Evolutionary conservation across 1,284 basidiomycete species (phyloP).

Genomic region (Macrocybe sp.): DNA sequence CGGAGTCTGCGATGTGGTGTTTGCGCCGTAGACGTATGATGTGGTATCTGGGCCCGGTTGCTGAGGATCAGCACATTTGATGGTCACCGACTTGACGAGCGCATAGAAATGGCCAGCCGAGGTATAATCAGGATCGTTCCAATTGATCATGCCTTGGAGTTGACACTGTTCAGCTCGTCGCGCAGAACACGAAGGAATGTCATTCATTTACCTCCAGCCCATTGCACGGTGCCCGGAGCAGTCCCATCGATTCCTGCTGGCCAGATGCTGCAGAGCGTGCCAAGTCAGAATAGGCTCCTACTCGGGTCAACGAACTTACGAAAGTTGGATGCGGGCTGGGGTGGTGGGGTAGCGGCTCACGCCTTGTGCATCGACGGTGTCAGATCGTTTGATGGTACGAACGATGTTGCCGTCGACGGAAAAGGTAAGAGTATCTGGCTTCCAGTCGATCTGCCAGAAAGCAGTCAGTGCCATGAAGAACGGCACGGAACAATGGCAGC

Average conservation of each 20-base stretch:
- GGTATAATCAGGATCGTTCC: slow-evolving; percentile 68
- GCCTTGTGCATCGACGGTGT: slow-evolving; percentile 46
- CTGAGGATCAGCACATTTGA: slow-evolving; percentile 53
- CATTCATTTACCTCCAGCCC: slow-evolving; percentile 52
- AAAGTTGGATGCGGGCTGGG: slow-evolving; percentile 74
- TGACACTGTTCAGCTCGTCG: not conserved
- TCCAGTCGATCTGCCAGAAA: slow-evolving; percentile 66
- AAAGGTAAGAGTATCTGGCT: slow-evolving; percentile 62
- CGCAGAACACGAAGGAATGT: not conserved
- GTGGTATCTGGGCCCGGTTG: slow-evolving; percentile 39
- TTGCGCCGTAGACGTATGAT: slow-evolving; percentile 58
- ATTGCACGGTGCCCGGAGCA: slow-evolving; percentile 65
- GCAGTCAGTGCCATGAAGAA: not conserved
- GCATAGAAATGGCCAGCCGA: slow-evolving; percentile 62
- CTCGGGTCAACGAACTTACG: slow-evolving; percentile 30
- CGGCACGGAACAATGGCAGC: slow-evolving; percentile 55
- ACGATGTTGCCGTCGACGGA: slow-evolving; percentile 66
- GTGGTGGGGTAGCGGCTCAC: slow-evolving; percentile 65
- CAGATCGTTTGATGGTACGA: slow-evolving; percentile 59
- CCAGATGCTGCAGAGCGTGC: slow-evolving; percentile 56
- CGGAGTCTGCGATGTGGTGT: slow-evolving; percentile 46
- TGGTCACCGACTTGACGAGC: slow-evolving; percentile 48
- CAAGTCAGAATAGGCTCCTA: not conserved
- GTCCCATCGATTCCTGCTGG: slow-evolving; percentile 62
- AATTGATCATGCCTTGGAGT: slow-evolving; percentile 62